A percentile compares a stretch with the other conserved stretches of the same genome.
These are phyloP conservation scores for Trypanosoma cruzi DNA, from an alignment of 208 protist genomes.

Conservation along the genomic window DNA sequence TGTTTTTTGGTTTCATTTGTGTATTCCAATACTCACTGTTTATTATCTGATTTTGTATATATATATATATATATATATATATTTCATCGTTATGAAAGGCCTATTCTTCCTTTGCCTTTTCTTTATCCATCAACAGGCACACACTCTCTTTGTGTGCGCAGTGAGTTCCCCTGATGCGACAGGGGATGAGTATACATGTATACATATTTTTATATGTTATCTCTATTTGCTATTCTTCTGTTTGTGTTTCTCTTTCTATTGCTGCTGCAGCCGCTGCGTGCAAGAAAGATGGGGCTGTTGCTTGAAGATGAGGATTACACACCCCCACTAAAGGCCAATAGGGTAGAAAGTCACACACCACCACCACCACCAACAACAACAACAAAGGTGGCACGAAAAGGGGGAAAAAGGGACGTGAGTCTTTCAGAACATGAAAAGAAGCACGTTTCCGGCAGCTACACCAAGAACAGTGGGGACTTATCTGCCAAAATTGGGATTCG, in stretches of 20 bases:
- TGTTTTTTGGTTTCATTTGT: background rate
- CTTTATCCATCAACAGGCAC: too few species aligned
- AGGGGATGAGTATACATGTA: background rate
- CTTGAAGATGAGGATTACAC: constrained; percentile 53
- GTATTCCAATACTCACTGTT: background rate
- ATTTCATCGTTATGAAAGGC: too few species aligned
- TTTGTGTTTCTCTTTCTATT: background rate
- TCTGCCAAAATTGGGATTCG: constrained; percentile 15
- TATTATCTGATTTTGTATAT: background rate
- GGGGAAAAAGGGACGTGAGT: background rate
- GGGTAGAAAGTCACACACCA: background rate
- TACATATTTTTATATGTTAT: background rate
- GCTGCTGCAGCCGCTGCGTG: background rate
- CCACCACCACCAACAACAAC: too few species aligned
- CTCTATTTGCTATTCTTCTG: background rate
- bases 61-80: too few species aligned
- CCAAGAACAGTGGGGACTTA: background rate
- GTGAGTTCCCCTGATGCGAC: background rate
- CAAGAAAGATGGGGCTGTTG: constrained; percentile 36
- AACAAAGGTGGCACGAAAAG: background rate
- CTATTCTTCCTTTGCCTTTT: too few species aligned
- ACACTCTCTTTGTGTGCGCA: background rate
- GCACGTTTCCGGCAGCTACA: background rate
- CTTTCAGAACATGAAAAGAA: background rate
- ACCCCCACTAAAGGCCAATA: background rate